Base-by-base conservation (phyloP, 129 eudicot species). In the Lactuca sativa region DNA sequence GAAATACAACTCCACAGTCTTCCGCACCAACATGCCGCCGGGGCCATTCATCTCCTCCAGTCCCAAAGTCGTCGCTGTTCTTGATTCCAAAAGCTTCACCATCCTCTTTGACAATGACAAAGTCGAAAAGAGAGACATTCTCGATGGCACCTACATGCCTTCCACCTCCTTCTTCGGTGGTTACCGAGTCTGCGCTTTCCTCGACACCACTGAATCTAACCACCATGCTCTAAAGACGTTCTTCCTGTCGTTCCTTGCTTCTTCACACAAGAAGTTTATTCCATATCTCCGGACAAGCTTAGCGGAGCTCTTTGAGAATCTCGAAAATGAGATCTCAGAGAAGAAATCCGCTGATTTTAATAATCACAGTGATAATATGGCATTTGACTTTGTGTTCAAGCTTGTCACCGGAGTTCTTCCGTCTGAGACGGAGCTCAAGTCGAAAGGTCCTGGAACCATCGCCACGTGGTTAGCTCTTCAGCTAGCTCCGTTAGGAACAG, bases 101-200 rank as follows among this genome's bases (percentile, higher is more conserved):
- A 68, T 75, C 60, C 78, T 85, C 6, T 85, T 85, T 55, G 86
- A 85, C 64, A 74, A 72, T 12, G 56, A 69, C 0, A 78, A 67
- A 30, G 86, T 85, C 40, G 90, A 85, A 58, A 85, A 85, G 56
- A 68, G 36, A 4, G 40, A 85, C 66, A 69, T 81, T 32, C 59
- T 85, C 4, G 76, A 40, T 6, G 90, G 90, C 9, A 82, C 86
- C 15, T 85, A 9, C 74, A 78, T 82, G 80, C 84, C 90, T n/a
- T 71, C 86, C 17, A 44, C 67, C 8, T 13, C 60, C 43, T 79
- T 71, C 80, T 70, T 64, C 6, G 90, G 90, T 4, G 90, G 86
- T 12, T 64, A 74, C 55, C 80, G 86, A 0, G 32, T 59, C 3
- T 76, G 82, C 25, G 80, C 86, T 41, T 85, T 54, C 68, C 79